These are phyloP conservation scores for Arctostaphylos glauca DNA, from an alignment of 148 eudicot species.

Conservation along the genomic window DNA sequence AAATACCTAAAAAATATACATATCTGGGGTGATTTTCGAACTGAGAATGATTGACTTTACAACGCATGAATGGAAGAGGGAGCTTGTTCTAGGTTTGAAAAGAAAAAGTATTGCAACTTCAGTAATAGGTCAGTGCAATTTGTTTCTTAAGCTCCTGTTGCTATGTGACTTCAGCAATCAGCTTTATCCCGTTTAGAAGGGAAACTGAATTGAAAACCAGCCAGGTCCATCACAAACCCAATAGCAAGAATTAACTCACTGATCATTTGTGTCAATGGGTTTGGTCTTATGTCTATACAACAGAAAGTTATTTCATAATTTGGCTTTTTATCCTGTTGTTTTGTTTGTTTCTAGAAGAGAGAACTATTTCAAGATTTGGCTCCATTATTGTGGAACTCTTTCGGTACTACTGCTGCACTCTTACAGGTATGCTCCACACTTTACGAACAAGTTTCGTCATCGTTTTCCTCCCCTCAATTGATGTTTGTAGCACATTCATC, in stretches of 20 bases:
- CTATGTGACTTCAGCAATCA: not conserved
- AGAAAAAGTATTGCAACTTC: not conserved
- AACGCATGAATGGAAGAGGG: not conserved
- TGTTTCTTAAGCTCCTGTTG: not conserved
- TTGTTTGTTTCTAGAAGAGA: conserved; percentile 52
- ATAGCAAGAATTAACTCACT: not conserved
- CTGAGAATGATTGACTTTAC: not conserved
- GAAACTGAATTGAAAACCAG: not conserved
- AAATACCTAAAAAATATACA: no score
- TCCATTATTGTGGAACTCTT: conserved; percentile 88
- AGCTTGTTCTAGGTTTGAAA: not conserved
- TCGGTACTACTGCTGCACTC: conserved; percentile 93
- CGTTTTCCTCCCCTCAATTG: not conserved
- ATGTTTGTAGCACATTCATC: not conserved
- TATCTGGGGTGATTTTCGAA: no score
- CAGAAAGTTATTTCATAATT: not conserved
- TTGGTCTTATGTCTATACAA: conserved; percentile 2
- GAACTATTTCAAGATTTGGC: conserved; percentile 92
- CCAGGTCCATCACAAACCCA: not conserved
- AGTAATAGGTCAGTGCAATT: not conserved
- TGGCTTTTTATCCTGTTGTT: conserved; percentile 4
- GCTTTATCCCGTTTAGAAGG: not conserved
- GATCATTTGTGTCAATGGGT: not conserved
- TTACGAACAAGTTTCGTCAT: not conserved
- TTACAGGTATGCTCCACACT: conserved; percentile 56